These are phyloP conservation scores for Spongispora temasekensis DNA, from an alignment of 1,284 basidiomycete genomes.

Conservation along the genomic window DNA sequence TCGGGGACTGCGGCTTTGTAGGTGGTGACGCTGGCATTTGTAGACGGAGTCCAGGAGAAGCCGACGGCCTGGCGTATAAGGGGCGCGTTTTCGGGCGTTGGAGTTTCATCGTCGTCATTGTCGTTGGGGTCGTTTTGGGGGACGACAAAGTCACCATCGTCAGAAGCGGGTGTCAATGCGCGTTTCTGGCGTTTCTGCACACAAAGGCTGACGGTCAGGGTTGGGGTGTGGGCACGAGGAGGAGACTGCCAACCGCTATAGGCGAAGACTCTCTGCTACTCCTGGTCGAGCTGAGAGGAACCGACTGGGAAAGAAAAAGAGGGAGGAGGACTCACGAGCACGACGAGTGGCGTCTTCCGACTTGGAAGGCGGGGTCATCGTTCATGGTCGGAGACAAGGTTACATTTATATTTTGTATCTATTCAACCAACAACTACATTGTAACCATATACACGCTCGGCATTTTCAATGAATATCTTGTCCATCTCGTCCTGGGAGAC, in stretches of 20 bases:
- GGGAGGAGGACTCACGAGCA: conserved; percentile 23
- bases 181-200: conserved; percentile 41
- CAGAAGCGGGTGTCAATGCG: conserved; percentile 52
- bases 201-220: not conserved
- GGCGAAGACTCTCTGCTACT: conserved; percentile 60
- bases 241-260: conserved; percentile 39
- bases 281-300: conserved; percentile 37
- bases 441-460: conserved; percentile 58
- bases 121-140: conserved; percentile 37
- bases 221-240: not conserved
- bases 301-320: conserved; percentile 5
- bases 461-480: conserved; percentile 70
- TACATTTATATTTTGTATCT: no score
- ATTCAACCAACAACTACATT: not conserved
- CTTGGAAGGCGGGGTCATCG: conserved; percentile 15
- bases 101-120: conserved; percentile 48
- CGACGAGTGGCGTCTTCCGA: conserved; percentile 20
- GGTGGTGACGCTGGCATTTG: conserved; percentile 37
- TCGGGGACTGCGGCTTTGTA: conserved; percentile 45
- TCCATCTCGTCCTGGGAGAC: conserved; percentile 78
- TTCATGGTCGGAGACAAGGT: conserved; percentile 4
- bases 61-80: conserved; percentile 56
- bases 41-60: conserved; percentile 43
- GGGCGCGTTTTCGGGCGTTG: conserved; percentile 46
- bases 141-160: conserved; percentile 46